These are phyloP conservation scores for Wickerhamomyces queroliae DNA, from an alignment of 805 yeast genomes.

Conservation along the genomic window DNA sequence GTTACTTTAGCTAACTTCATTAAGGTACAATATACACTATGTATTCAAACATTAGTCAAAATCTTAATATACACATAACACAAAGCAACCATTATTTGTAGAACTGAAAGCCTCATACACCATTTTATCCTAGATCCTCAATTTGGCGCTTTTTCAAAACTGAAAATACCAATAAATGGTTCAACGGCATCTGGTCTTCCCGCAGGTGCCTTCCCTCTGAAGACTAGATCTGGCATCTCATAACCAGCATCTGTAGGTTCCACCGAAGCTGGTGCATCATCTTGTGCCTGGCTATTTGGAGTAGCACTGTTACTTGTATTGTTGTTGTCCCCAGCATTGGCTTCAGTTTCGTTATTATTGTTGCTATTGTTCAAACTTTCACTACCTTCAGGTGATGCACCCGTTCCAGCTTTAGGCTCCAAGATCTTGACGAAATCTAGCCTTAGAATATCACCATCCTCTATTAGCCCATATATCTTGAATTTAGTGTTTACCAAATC, in stretches of 20 bases:
- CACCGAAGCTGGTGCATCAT: slow-evolving; percentile 11
- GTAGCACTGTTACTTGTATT: slow-evolving; percentile 1
- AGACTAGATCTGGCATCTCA: slow-evolving; percentile 41
- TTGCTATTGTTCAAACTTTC: neutral
- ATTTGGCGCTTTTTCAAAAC: slow-evolving; percentile 32
- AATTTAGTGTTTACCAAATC: slow-evolving; percentile 42
- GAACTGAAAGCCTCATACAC: no score
- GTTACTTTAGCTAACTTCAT: slow-evolving; percentile 32
- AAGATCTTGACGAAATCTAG: slow-evolving; percentile 47
- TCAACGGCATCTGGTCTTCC: slow-evolving; percentile 46
- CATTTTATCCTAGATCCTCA: neutral
- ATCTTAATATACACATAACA: neutral
- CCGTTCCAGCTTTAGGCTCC: slow-evolving; percentile 12
- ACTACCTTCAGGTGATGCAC: neutral
- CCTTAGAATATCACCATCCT: slow-evolving; percentile 38
- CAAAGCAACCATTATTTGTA: neutral
- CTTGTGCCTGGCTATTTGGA: slow-evolving; percentile 5
- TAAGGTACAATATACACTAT: no score
- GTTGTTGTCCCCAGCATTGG: neutral
- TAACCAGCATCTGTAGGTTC: slow-evolving; percentile 32
- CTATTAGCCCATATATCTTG: slow-evolving; percentile 43
- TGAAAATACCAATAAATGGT: slow-evolving; percentile 50
- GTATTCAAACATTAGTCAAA: no score
- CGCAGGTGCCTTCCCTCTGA: slow-evolving; percentile 46
- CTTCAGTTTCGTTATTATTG: neutral